Evolutionary conservation across 495 filamentous ascomycete genomes (phyloP), one percentile per base, ranked within the genome.

Genomic region (Neurospora tetraspora): DNA sequence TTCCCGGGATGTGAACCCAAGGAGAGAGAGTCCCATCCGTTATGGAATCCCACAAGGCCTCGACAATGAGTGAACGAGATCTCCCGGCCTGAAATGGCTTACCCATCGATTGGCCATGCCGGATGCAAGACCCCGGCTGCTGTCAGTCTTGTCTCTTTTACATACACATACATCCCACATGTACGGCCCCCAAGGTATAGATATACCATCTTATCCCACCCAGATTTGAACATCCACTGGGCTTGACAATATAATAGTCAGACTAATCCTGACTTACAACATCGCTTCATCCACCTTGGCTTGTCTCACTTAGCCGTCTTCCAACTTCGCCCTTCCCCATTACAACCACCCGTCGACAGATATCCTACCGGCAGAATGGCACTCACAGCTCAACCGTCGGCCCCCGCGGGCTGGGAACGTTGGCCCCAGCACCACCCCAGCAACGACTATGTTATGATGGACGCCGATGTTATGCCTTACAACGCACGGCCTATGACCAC

Each of bases 401-500:
- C 78, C 14, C 75, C 77, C 40, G 71, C 79, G 10, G 71, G 39
- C 74, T 86, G 84, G 84, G 77, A 71, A 69, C 79, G 82, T 71
- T 86, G 83, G 83, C 74, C 81, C 74, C 79, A 83, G 27, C 81
- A 82, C 31, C 80, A 81, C 23, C 72, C 72, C 18, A 76, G 68
- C 70, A 40, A 70, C 20, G 79, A 82, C 20, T 85, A 81, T 76
- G 73, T 72, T 71, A 78, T 85, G 77, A 77, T 83, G 77, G 78
- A 81, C 27, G 9, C 79, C 27, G 70, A 77, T 68, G 73, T 82
- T 68, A 78, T 82, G 74, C 73, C 77, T 5, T 85, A 82, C 74
- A 77, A 79, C 73, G 77, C 79, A 20, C 78, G 76, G 39, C 71
- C 77, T 8, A 74, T 74, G 61, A 75, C 74, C n/a, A 40, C 79